Percentiles rank a stretch among this genome's conserved stretches.
Conservation (phyloP, 495 filamentous ascomycete species). For the Entonaema liquescens region DNA sequence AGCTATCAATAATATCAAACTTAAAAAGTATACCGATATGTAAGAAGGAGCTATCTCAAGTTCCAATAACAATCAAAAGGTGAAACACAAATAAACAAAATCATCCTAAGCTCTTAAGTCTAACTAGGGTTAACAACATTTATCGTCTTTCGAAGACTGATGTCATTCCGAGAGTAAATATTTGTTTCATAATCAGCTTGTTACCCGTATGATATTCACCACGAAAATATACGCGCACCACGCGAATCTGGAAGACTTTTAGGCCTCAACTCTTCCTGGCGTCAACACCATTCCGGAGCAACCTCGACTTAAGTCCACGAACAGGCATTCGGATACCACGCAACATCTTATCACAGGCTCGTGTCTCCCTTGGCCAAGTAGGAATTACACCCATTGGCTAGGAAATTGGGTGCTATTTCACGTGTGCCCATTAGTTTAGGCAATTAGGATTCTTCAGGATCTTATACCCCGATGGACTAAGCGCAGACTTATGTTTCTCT, state of each 20-base stretch:
- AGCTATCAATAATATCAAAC: slow-evolving; percentile 10
- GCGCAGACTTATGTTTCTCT: not conserved
- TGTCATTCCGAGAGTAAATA: slow-evolving; percentile 15
- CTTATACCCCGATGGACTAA: slow-evolving; percentile 8
- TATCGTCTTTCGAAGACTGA: slow-evolving; percentile 3
- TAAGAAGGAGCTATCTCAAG: slow-evolving; percentile 12
- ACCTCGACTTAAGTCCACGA: slow-evolving; percentile 3
- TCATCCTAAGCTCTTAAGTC: not conserved
- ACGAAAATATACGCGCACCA: slow-evolving; percentile 13
- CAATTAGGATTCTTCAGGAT: slow-evolving; percentile 1
- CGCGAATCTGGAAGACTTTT: not conserved
- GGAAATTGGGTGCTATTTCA: not conserved
- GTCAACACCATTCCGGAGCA: slow-evolving; percentile 2
- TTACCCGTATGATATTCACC: not conserved
- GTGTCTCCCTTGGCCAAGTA: not conserved
- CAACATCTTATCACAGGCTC: slow-evolving; percentile 7
- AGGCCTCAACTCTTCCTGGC: slow-evolving; percentile 9
- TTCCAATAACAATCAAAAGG: slow-evolving; percentile 2
- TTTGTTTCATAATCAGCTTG: not conserved
- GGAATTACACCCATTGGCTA: slow-evolving; percentile 1
- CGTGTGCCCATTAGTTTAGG: slow-evolving; percentile 3
- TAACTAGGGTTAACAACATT: not conserved
- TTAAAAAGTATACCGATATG: not conserved
- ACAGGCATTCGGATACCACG: slow-evolving; percentile 9
- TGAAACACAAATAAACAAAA: slow-evolving; percentile 9